Evolutionary conservation across 768 basidiomycete genomes (phyloP), one percentile per base, ranked within the genome.

Genomic region (Pleurotus salmoneostramineus): DNA sequence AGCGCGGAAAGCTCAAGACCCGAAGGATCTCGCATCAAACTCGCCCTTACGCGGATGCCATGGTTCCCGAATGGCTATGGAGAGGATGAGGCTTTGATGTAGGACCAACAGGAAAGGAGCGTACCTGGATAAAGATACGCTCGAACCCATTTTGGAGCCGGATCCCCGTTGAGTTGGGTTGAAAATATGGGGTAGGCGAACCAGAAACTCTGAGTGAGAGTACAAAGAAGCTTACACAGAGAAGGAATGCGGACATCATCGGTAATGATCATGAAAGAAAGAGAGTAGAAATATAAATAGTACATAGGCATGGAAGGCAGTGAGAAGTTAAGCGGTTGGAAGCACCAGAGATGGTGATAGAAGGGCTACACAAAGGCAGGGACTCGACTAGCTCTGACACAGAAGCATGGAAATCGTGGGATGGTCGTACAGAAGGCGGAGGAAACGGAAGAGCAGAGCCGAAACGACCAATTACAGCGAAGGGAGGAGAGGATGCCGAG

Each of bases 1-100:
- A 74, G 59, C 42, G 72, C 69, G 10, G 71, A 72, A 5, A 64
- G 63, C 50, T 74, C 72, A 21, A 60, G 57, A 5, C 72, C 72
- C 5, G 72, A 72, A 12, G 72, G 71, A 58, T 72, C 71, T 32
- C 68, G 64, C 56, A 72, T 59, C 37, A 72, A 63, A 56, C 69
- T 71, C 12, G 70, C 69, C 17, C 72, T 71, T n/a, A 74, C 67
- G 27, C 72, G 71, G 36, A 74, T 64, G 7, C 71, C 72, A 55
- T 74, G 66, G 45, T 69, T 69, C n/a, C 72, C 72, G 55, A 68
- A 73, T 10, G 72, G 72, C 72, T 72, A 44, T n/a, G 37, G n/a
- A 17, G 50, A 36, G 34, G 34, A 40, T 57, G 10, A 50, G 35
- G 34, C 6, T 55, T 32, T 42, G 31, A 33, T n/a, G 36, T 34